Evolutionary conservation across 1,139 yeast genomes (phyloP).

Genomic region (Chernovozyma aurita): DNA sequence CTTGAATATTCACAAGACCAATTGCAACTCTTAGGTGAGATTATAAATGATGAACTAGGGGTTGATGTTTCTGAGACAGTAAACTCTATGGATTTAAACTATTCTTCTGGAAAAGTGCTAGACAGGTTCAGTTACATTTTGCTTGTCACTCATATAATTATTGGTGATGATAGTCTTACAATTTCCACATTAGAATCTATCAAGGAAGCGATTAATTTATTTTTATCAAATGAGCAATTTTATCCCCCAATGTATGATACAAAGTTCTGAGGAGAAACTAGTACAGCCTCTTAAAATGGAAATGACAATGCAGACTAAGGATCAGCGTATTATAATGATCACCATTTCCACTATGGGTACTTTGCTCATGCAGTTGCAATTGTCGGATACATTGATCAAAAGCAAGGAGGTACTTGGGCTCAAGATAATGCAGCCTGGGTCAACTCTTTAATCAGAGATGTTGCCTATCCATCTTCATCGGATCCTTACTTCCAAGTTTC

Average conservation of each 20-base stretch:
- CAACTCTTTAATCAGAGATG: slow-evolving; percentile 57
- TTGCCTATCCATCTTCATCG: slow-evolving; percentile 52
- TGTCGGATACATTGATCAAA: slow-evolving; percentile 51
- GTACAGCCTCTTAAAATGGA: slow-evolving; percentile 43
- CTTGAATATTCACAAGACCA: slow-evolving; percentile 38
- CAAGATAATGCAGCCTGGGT: slow-evolving; percentile 55
- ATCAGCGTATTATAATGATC: slow-evolving; percentile 58
- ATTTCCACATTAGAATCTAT: slow-evolving; percentile 34
- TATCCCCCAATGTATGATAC: slow-evolving; percentile 58
- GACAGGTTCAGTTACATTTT: slow-evolving; percentile 65
- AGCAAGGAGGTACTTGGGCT: slow-evolving; percentile 54
- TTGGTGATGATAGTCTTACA: slow-evolving; percentile 44
- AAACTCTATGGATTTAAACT: slow-evolving; percentile 43
- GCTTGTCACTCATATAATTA: slow-evolving; percentile 47
- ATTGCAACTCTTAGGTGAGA: slow-evolving; percentile 39
- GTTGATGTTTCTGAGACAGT: slow-evolving; percentile 53
- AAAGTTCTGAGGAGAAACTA: slow-evolving; percentile 51
- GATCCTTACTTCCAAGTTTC: slow-evolving; percentile 60
- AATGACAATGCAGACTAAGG: slow-evolving; percentile 41
- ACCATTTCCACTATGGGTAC: slow-evolving; percentile 66
- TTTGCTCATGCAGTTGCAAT: slow-evolving; percentile 63
- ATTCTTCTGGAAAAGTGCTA: slow-evolving; percentile 56
- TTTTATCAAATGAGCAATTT: slow-evolving; percentile 39
- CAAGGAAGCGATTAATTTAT: slow-evolving; percentile 42
- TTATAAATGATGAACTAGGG: slow-evolving; percentile 45